Evolutionary conservation across 2,329 filamentous ascomycete species (phyloP).

Genomic region (Plectosphaerella sp.): DNA sequence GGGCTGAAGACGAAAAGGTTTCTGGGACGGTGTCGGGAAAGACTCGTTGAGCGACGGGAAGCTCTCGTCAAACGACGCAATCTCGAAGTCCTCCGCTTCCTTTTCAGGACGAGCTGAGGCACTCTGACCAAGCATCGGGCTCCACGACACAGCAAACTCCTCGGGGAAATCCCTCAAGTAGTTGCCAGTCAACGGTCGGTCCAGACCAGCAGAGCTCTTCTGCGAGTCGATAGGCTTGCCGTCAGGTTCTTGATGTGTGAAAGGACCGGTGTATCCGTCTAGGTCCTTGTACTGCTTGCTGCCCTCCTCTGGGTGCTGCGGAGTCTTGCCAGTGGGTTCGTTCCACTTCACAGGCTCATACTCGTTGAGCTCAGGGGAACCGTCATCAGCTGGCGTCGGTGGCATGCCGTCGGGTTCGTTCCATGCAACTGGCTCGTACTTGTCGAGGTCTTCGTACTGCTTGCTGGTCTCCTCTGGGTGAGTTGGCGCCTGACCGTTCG

Average conservation of each 20-base stretch:
- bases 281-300: conserved; percentile 31
- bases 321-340: conserved; percentile 25
- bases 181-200: conserved; percentile 35
- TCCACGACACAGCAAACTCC: conserved; percentile 42
- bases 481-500: conserved; percentile 21
- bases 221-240: conserved; percentile 18
- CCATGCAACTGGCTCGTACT: conserved; percentile 23
- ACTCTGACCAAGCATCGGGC: conserved; percentile 8
- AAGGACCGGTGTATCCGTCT: conserved; percentile 11
- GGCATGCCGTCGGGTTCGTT: conserved; percentile 15
- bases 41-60: conserved; percentile 22
- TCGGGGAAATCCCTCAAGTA: conserved; percentile 49
- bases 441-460: conserved; percentile 32
- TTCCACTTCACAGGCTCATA: conserved; percentile 32
- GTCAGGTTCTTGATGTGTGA: conserved; percentile 29
- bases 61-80: conserved; percentile 36
- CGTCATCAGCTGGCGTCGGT: conserved; percentile 6
- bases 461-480: conserved; percentile 30
- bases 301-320: conserved; percentile 24
- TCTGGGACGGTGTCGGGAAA: background rate
- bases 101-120: conserved; percentile 7
- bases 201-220: background rate
- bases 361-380: conserved; percentile 27
- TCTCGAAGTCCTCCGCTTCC: conserved; percentile 20
- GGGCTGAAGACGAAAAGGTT: conserved; percentile 10